Percentiles rank a stretch among this genome's conserved stretches.
phyloP scores from a whole-genome alignment of 305 asterid species.

The Solanum hybrid region DNA sequence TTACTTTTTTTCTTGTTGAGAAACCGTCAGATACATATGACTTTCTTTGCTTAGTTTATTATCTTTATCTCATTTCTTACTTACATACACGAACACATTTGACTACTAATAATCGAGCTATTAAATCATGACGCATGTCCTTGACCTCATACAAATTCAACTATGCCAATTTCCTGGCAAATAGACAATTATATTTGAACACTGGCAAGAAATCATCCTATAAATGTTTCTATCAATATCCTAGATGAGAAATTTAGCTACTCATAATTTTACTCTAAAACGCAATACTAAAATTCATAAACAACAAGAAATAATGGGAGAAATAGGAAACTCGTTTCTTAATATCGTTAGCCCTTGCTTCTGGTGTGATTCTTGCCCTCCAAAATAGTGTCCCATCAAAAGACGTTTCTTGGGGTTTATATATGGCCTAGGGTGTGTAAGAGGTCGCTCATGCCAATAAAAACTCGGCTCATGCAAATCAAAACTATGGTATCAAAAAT shows the following conservation, averaged over 20 bases:
- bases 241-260: background rate
- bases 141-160: background rate
- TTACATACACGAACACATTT: background rate
- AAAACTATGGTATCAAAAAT: background rate
- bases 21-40: background rate
- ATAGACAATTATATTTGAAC: background rate
- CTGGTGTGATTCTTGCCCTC: background rate
- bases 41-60: background rate
- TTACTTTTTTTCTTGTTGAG: background rate
- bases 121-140: background rate
- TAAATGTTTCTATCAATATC: background rate
- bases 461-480: background rate
- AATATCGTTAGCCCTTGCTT: background rate
- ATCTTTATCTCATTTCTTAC: background rate
- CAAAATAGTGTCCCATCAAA: background rate
- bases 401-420: background rate
- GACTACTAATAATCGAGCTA: background rate
- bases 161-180: background rate
- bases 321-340: background rate
- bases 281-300: background rate
- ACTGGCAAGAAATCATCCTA: background rate
- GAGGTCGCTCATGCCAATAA: background rate
- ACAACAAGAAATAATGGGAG: background rate
- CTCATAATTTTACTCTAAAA: background rate
- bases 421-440: background rate